These are phyloP conservation scores for Penicillium italicum DNA, from an alignment of 2,329 filamentous ascomycete genomes.

Conservation along the genomic window DNA sequence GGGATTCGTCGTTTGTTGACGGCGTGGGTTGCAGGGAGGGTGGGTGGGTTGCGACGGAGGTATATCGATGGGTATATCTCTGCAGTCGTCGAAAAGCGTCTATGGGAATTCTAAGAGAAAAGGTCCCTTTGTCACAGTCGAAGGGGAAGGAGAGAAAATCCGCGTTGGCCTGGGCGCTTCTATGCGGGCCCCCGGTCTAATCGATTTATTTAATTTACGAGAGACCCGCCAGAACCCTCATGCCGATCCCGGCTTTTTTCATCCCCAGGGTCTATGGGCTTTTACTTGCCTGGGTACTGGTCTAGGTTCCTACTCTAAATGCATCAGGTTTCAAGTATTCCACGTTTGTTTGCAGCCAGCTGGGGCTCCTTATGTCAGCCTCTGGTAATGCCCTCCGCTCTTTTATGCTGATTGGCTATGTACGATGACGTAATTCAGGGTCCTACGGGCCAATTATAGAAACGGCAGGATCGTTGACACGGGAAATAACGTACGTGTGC, in stretches of 20 bases:
- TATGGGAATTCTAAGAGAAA: background rate
- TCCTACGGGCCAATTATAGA: slow-evolving; percentile 1
- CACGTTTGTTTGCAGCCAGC: background rate
- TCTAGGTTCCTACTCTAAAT: background rate
- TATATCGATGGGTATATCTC: background rate
- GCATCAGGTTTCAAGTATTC: background rate
- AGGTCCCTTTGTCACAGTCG: background rate
- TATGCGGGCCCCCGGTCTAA: slow-evolving; percentile 23
- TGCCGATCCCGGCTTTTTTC: background rate
- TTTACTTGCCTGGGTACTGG: background rate
- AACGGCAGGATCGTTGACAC: background rate
- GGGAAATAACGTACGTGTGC: background rate
- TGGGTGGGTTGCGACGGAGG: background rate
- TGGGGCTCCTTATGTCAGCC: background rate
- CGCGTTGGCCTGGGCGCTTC: slow-evolving; percentile 15
- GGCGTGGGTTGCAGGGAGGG: background rate
- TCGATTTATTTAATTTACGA: slow-evolving; percentile 11
- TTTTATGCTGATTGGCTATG: background rate
- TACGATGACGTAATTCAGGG: background rate
- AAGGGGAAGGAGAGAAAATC: slow-evolving; percentile 15
- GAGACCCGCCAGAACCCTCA: background rate
- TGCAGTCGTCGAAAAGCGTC: background rate
- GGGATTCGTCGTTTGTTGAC: background rate
- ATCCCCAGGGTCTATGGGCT: background rate
- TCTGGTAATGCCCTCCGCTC: no score